A percentile compares a stretch with the other conserved stretches of the same genome.
Evolutionary conservation across 148 eudicot species (phyloP).

Genomic region (Rhododendron ovatum): DNA sequence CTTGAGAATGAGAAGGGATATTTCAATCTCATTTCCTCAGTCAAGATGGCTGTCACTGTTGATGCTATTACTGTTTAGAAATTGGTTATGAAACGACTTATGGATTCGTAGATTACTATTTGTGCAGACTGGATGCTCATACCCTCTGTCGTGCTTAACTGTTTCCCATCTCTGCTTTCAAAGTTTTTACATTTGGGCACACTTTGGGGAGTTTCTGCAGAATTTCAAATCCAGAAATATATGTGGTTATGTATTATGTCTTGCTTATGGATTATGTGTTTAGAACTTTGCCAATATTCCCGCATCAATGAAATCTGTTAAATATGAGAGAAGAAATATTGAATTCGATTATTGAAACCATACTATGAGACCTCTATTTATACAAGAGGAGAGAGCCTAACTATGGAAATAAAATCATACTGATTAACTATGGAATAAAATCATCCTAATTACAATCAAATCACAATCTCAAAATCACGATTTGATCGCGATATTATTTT

Average conservation of each 20-base stretch:
- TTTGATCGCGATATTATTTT: too few species aligned
- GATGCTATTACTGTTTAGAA: slow-evolving; percentile 71
- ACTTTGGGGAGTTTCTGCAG: neutral
- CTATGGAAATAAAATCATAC: too few species aligned
- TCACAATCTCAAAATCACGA: too few species aligned
- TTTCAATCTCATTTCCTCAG: slow-evolving; percentile 21
- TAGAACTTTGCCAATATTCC: neutral
- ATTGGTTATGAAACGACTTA: slow-evolving; percentile 80
- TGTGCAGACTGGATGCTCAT: neutral
- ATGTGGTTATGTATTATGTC: neutral
- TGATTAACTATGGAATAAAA: too few species aligned
- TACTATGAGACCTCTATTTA: too few species aligned
- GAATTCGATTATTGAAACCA: too few species aligned
- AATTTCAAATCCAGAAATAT: neutral
- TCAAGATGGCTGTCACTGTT: slow-evolving; percentile 95
- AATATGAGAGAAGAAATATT: too few species aligned
- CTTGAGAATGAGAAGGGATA: too few species aligned
- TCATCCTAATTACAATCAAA: too few species aligned
- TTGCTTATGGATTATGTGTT: neutral
- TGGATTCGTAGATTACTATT: slow-evolving; percentile 27
- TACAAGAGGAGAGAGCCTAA: too few species aligned
- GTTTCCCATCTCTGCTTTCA: neutral
- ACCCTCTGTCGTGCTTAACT: neutral
- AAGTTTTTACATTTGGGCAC: neutral
- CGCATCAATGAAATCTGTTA: neutral